Base-by-base conservation (phyloP, 2,329 filamentous ascomycete genomes). In the Clonostachys rosea region DNA sequence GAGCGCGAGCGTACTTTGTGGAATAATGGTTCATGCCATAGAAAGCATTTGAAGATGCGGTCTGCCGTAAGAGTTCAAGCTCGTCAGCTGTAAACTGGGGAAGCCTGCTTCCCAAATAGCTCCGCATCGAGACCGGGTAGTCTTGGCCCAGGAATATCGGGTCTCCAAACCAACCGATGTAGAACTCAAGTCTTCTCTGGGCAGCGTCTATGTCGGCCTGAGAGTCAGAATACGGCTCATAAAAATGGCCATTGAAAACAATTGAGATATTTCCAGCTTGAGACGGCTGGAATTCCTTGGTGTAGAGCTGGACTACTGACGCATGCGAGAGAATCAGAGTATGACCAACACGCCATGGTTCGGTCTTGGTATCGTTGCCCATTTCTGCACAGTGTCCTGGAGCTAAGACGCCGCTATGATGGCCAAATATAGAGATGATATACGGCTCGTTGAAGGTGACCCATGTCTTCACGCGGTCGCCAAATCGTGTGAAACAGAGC, bases 21-120 rank as follows among this genome's bases (percentile, higher is more conserved):
- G 88, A 91, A 74, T 95, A 95, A 75, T 91, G 87, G 74, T 95
- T 95, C 88, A 92, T 92, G 65, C 89, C 90, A 67, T 95, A 95
- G 69, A 95, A 95, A 72, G 95, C 90, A 65, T 94, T 94, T 62
- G 85, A 89, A n/a, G 87, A 89, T 9, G 54, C 50, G 4, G 53
- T 49, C 6, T 39, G 24, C 59, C 86, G 76, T 42, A 95, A 82
- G n/a, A 94, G 73, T 3, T 79, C 80, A 20, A 73, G 66, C 61
- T 95, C 89, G 54, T 89, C 86, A 1, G 76, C 66, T 0, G 86
- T 89, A 65, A 88, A 94, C 41, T 74, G 71, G 6, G 90, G 90
- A 42, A 95, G 77, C 13, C 89, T 82, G 61, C 84, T 76, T 47
- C 89, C 89, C 16, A 95, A 81, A 71, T 95, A 89, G 62, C 82